A percentile compares a stretch with the other conserved stretches of the same genome.
These are phyloP conservation scores for Dictyostelium firmibasis DNA, from an alignment of 78 protist genomes.

Conservation along the genomic window DNA sequence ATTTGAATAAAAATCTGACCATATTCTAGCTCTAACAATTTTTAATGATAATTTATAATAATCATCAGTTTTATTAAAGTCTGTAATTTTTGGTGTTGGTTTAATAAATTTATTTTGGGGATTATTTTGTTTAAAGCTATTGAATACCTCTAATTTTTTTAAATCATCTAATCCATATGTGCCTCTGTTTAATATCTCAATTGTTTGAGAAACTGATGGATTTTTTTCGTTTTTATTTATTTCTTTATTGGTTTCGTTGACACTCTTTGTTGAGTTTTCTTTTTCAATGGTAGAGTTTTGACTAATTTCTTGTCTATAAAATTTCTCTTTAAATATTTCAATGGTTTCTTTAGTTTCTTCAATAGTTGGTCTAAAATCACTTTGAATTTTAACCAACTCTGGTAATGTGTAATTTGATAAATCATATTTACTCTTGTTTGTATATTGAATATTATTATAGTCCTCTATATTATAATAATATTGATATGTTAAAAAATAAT, in stretches of 20 bases:
- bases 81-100: background rate
- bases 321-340: no score
- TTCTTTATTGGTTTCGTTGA: no score
- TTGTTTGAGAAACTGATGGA: no score
- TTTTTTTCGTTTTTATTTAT: no score
- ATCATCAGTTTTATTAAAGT: background rate
- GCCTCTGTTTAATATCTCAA: background rate
- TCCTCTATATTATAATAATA: background rate
- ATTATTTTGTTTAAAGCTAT: background rate
- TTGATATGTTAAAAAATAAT: background rate
- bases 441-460: background rate
- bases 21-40: background rate
- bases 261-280: no score
- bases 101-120: no score
- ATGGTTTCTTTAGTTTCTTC: background rate
- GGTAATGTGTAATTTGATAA: background rate
- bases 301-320: no score
- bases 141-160: background rate
- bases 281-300: no score
- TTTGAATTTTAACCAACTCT: background rate
- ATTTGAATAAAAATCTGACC: background rate
- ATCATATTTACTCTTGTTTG: background rate
- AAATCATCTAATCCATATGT: background rate
- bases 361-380: background rate
- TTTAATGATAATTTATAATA: background rate